Evolutionary conservation across 192 early-diverging fungal species (phyloP).

Genomic region (Coemansia sp.): DNA sequence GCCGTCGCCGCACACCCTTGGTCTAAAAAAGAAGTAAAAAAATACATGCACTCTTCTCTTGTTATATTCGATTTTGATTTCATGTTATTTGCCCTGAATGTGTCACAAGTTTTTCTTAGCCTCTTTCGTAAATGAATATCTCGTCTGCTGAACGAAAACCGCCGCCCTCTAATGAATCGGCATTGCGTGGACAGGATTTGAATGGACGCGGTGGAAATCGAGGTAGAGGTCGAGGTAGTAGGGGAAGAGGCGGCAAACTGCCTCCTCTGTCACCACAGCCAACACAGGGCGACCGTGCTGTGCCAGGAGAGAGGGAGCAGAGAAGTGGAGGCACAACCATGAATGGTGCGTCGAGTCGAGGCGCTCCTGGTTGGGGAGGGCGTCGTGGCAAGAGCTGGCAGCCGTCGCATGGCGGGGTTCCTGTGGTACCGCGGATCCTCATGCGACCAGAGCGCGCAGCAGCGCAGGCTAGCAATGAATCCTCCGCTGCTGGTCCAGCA

Average conservation of each 20-base stretch:
- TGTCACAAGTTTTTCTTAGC: not conserved
- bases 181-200: not conserved
- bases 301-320: too few species aligned
- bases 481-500: not conserved
- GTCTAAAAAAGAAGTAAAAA: slow-evolving; percentile 8
- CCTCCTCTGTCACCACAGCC: not conserved
- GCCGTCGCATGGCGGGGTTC: not conserved
- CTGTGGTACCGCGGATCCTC: slow-evolving; percentile 25
- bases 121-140: not conserved
- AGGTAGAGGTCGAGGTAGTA: too few species aligned
- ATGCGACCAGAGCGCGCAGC: slow-evolving; percentile 16
- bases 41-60: not conserved
- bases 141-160: not conserved
- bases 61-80: not conserved
- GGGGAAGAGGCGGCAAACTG: too few species aligned
- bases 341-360: not conserved
- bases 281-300: not conserved
- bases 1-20: slow-evolving; percentile 37
- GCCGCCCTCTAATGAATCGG: not conserved
- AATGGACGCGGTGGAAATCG: not conserved
- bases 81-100: too few species aligned
- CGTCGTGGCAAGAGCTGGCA: not conserved
- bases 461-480: not conserved
- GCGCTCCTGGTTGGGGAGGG: not conserved
- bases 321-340: too few species aligned